These are phyloP conservation scores for Mycena citricolor DNA, from an alignment of 1,284 basidiomycete genomes.

Conservation along the genomic window DNA sequence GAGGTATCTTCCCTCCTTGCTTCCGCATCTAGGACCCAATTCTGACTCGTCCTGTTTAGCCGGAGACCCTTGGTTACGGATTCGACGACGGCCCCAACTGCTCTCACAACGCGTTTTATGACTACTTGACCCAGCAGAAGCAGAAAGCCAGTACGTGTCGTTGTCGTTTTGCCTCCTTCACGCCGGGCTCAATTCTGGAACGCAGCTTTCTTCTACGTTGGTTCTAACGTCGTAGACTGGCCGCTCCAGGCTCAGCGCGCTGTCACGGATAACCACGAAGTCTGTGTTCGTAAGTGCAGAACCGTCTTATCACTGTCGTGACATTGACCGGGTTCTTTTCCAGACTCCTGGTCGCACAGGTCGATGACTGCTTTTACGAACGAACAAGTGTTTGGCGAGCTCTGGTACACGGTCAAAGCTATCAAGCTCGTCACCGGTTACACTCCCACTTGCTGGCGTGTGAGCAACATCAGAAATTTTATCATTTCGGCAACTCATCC, in stretches of 20 bases:
- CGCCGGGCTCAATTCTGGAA: background rate
- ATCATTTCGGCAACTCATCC: background rate
- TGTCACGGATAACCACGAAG: constrained; percentile 52
- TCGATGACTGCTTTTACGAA: constrained; percentile 58
- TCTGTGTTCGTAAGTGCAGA: constrained; percentile 42
- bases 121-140: background rate
- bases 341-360: constrained; percentile 16
- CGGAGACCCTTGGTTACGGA: background rate
- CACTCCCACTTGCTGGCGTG: constrained; percentile 15
- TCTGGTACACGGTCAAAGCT: constrained; percentile 50
- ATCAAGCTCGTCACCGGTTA: constrained; percentile 17
- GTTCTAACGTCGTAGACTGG: constrained; percentile 61
- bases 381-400: constrained; percentile 66
- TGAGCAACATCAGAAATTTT: background rate
- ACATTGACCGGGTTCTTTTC: background rate
- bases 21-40: background rate
- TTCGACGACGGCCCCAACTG: constrained; percentile 1
- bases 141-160: constrained; percentile 8
- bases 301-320: background rate
- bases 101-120: background rate
- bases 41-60: background rate
- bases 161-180: background rate
- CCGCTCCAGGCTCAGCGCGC: constrained; percentile 59
- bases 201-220: constrained; percentile 59
- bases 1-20: constrained; percentile 31